These are phyloP conservation scores for Mariannaea sp. DNA, from an alignment of 2,329 filamentous ascomycete species.

Conservation along the genomic window DNA sequence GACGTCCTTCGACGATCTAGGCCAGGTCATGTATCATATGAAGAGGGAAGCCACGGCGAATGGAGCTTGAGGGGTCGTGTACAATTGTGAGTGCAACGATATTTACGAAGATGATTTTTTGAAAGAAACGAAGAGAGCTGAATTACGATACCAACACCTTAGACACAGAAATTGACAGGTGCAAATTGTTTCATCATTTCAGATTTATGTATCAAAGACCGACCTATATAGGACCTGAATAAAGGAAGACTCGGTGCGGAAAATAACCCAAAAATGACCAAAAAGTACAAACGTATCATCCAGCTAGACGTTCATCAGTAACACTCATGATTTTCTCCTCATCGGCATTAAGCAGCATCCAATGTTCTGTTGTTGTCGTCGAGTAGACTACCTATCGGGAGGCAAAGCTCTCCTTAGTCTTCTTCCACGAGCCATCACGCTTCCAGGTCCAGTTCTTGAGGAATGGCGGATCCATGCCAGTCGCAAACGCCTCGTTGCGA, in stretches of 20 bases:
- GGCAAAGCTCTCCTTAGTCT: constrained; percentile 32
- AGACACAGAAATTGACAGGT: neutral
- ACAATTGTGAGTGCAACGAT: too few species aligned
- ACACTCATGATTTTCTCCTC: constrained; percentile 28
- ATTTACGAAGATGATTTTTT: too few species aligned
- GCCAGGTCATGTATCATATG: constrained; percentile 40
- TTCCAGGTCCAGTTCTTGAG: constrained; percentile 72
- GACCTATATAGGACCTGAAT: too few species aligned
- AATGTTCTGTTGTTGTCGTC: constrained; percentile 14
- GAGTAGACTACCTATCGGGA: constrained; percentile 37
- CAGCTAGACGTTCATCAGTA: constrained; percentile 19
- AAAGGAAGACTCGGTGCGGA: too few species aligned
- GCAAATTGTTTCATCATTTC: constrained; percentile 20
- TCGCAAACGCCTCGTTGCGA: constrained; percentile 68
- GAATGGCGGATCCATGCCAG: constrained; percentile 70
- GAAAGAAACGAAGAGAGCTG: too few species aligned
- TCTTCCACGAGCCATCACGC: constrained; percentile 47
- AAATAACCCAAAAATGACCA: too few species aligned
- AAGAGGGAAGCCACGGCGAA: constrained; percentile 24
- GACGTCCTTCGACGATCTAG: constrained; percentile 28
- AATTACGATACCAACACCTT: too few species aligned
- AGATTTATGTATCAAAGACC: constrained; percentile 21
- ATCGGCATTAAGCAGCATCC: constrained; percentile 17
- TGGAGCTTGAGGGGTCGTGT: neutral
- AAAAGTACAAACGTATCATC: constrained; percentile 22